These are phyloP conservation scores for Ascochyta clinopodiicola DNA, from an alignment of 2,329 filamentous ascomycete genomes.

Conservation along the genomic window DNA sequence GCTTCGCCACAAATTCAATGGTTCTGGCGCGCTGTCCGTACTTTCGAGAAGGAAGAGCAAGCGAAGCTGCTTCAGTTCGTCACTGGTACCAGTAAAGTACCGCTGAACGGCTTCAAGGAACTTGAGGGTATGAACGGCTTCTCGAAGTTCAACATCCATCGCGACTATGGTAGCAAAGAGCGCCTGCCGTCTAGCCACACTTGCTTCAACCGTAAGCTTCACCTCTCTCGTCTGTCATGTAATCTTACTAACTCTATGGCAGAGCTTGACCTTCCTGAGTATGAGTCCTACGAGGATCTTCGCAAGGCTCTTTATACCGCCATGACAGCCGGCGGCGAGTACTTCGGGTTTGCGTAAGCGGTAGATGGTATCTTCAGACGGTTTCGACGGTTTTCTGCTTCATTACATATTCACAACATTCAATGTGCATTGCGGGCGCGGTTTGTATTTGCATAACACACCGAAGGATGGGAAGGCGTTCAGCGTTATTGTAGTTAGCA, in stretches of 20 bases:
- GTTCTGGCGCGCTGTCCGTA: constrained; percentile 98
- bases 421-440: constrained; percentile 43
- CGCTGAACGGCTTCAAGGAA: constrained; percentile 98
- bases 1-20: constrained; percentile 97
- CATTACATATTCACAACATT: constrained; percentile 25
- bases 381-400: constrained; percentile 9
- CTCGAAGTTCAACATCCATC: constrained; percentile 97
- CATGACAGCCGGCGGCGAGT: constrained; percentile 97
- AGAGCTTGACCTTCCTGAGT: constrained; percentile 98
- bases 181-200: constrained; percentile 95
- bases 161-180: constrained; percentile 96
- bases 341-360: constrained; percentile 89
- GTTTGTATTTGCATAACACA: constrained; percentile 31
- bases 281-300: constrained; percentile 92
- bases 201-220: constrained; percentile 94
- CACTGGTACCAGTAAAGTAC: constrained; percentile 97
- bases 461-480: constrained; percentile 7
- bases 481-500: constrained; percentile 1
- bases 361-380: neutral
- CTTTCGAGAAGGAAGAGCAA: constrained; percentile 98
- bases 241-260: constrained; percentile 47
- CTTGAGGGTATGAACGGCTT: constrained; percentile 99
- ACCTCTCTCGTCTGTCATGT: neutral
- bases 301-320: constrained; percentile 89
- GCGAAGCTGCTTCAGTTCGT: constrained; percentile 98